A percentile compares a stretch with the other conserved stretches of the same genome.
Evolutionary conservation across 306 rosid genomes (phyloP).

Genomic region (Cicer cuneatum): DNA sequence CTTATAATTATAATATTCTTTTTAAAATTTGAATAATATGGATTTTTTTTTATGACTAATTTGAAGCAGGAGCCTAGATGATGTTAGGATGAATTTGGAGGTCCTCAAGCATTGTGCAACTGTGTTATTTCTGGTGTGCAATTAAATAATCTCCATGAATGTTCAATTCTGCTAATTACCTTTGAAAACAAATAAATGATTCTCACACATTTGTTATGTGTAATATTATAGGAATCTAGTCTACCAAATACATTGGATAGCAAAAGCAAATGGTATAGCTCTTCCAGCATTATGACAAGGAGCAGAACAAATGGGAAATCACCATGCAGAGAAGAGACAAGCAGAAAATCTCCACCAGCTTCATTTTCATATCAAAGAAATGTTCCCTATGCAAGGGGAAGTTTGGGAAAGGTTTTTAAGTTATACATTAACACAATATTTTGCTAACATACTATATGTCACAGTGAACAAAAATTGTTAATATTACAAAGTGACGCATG

Average conservation of each 20-base stretch:
- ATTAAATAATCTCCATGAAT: neutral
- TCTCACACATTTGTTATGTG: slow-evolving; percentile 32
- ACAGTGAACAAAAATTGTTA: too few species aligned
- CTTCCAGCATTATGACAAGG: slow-evolving; percentile 64
- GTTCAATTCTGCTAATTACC: slow-evolving; percentile 2
- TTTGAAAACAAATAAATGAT: slow-evolving; percentile 24
- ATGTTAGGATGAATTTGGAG: slow-evolving; percentile 98
- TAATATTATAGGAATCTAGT: slow-evolving; percentile 69
- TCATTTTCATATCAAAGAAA: slow-evolving; percentile 66
- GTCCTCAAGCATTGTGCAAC: slow-evolving; percentile 95
- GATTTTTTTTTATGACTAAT: neutral
- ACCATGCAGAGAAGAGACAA: slow-evolving; percentile 62
- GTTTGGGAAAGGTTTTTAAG: slow-evolving; percentile 68
- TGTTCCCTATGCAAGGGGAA: slow-evolving; percentile 73
- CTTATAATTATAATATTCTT: neutral
- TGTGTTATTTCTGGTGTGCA: slow-evolving; percentile 81
- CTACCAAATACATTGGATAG: slow-evolving; percentile 66
- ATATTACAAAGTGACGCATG: too few species aligned
- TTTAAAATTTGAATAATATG: slow-evolving; percentile 3
- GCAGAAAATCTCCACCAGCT: slow-evolving; percentile 73
- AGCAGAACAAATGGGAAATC: slow-evolving; percentile 72
- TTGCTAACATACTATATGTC: neutral
- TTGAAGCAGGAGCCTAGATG: slow-evolving; percentile 84
- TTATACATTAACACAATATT: neutral
- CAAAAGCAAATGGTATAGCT: slow-evolving; percentile 58